Percentiles rank a stretch among this genome's conserved stretches.
Conservation (phyloP, 805 yeast species). For the Myxozyma neglecta region DNA sequence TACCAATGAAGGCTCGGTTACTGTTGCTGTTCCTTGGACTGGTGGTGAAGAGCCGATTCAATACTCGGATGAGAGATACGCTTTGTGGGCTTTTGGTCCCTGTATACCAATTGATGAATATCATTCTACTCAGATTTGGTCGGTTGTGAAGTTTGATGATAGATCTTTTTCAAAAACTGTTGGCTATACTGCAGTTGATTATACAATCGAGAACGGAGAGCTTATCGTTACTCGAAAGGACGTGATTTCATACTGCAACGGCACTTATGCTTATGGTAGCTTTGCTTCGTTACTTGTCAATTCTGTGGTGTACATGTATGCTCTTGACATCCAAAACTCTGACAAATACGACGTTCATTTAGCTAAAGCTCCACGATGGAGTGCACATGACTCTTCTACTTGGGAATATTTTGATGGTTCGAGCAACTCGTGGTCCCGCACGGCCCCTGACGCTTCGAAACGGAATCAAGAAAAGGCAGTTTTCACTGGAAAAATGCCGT, state of each 20-base stretch:
- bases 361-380: constrained; percentile 13
- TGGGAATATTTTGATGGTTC: constrained; percentile 23
- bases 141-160: constrained; percentile 16
- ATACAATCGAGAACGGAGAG: constrained; percentile 2
- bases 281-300: constrained; percentile 24
- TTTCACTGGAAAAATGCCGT: constrained; percentile 18
- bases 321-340: constrained; percentile 14
- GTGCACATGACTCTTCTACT: constrained; percentile 9
- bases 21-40: constrained; percentile 26
- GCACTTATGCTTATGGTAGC: constrained; percentile 18
- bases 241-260: background rate
- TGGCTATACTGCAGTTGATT: constrained; percentile 19
- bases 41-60: constrained; percentile 12
- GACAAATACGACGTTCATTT: constrained; percentile 24
- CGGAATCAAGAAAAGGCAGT: constrained; percentile 19
- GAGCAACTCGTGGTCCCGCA: constrained; percentile 9
- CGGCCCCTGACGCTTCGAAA: constrained; percentile 8
- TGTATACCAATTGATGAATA: constrained; percentile 20
- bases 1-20: constrained; percentile 11
- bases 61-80: constrained; percentile 16
- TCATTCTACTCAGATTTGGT: constrained; percentile 22
- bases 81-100: constrained; percentile 22
- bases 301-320: constrained; percentile 23
- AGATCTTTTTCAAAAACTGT: background rate
- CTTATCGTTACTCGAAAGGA: constrained; percentile 12